Conservation (phyloP, 768 basidiomycete species). For the Mycena capillaripes region DNA sequence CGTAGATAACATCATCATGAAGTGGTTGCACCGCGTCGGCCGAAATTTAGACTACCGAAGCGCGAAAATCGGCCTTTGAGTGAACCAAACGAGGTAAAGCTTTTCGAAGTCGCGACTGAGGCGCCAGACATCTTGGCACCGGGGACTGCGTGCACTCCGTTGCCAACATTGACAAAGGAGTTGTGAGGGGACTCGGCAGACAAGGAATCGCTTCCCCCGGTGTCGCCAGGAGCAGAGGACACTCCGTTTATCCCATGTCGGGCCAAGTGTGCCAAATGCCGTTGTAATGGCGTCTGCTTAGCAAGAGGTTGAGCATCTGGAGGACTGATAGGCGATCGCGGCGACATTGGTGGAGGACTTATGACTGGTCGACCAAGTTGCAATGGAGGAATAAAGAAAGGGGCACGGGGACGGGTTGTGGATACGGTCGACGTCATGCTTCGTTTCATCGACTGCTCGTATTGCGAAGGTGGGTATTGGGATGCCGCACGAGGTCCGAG, state of each 20-base stretch:
- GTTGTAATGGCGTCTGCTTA: slow-evolving; percentile 83
- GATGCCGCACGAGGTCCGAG: slow-evolving; percentile 54
- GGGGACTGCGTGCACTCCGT: slow-evolving; percentile 56
- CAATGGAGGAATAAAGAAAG: slow-evolving; percentile 65
- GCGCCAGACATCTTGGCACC: slow-evolving; percentile 64
- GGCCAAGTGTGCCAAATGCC: slow-evolving; percentile 85
- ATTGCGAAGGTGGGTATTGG: slow-evolving; percentile 62
- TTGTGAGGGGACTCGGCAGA: slow-evolving; percentile 79
- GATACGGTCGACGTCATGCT: slow-evolving; percentile 61
- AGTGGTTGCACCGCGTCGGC: slow-evolving; percentile 57
- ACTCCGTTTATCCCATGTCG: slow-evolving; percentile 89
- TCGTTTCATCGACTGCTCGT: slow-evolving; percentile 63
- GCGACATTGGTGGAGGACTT: slow-evolving; percentile 61
- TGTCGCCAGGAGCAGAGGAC: slow-evolving; percentile 81
- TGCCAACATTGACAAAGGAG: slow-evolving; percentile 82
- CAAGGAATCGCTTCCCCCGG: slow-evolving; percentile 67
- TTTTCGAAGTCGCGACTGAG: slow-evolving; percentile 75
- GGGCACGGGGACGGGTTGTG: slow-evolving; percentile 51
- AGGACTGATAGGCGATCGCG: slow-evolving; percentile 50
- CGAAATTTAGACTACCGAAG: slow-evolving; percentile 82
- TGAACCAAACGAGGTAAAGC: slow-evolving; percentile 69
- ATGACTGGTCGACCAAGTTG: slow-evolving; percentile 62
- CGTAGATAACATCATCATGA: slow-evolving; percentile 34
- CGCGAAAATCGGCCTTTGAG: slow-evolving; percentile 82
- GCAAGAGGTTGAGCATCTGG: slow-evolving; percentile 43